Evolutionary conservation across 2,329 filamentous ascomycete genomes (phyloP), one percentile per base, ranked within the genome.

Genomic region (Teratosphaeria epicoccoides): DNA sequence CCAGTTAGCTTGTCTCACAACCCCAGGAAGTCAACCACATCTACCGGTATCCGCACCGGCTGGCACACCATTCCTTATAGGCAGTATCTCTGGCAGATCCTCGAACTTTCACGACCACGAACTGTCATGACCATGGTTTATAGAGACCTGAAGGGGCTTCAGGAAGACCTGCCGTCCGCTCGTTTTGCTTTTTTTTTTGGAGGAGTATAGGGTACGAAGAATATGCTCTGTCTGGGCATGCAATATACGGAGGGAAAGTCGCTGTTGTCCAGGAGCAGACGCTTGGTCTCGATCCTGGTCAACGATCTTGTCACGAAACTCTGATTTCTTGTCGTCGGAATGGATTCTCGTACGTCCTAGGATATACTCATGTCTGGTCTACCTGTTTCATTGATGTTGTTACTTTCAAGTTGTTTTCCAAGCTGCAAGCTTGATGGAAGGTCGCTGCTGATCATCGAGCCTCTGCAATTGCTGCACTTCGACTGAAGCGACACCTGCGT

Each of bases 141-240:
- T 46, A 47, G 28, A 40, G 23, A 17, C 23, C 20, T 24, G 44
- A 46, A 17, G 33, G 33, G n/a, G 33, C 14, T 17, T 20, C 44
- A 46, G 20, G 44, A 51, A 56, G 56, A 57, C 53, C 58, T 63
- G 61, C 61, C 59, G 61, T 63, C 57, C 61, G 53, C 59, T 64
- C 61, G 29, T 62, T 63, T 53, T 46, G 56, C n/a, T n/a, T 40
- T 40, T 37, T 37, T 12, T 17, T n/a, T 17, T 14, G n/a, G n/a
- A 40, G 20, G 20, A 47, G 52, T 58, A 51, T 45, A 46, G 26
- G 46, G 50, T 55, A 56, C 52, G 50, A 49, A 24, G 46, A 44
- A 46, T 44, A 53, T 45, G 49, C 46, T 40, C 47, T 22, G 17
- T 17, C 24, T 20, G 45, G 50, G 26, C 9, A 24, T n/a, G 43